A percentile compares a stretch with the other conserved stretches of the same genome.
These are phyloP conservation scores for Hygrophoropsis aurantiaca DNA, from an alignment of 768 basidiomycete species.

Conservation along the genomic window DNA sequence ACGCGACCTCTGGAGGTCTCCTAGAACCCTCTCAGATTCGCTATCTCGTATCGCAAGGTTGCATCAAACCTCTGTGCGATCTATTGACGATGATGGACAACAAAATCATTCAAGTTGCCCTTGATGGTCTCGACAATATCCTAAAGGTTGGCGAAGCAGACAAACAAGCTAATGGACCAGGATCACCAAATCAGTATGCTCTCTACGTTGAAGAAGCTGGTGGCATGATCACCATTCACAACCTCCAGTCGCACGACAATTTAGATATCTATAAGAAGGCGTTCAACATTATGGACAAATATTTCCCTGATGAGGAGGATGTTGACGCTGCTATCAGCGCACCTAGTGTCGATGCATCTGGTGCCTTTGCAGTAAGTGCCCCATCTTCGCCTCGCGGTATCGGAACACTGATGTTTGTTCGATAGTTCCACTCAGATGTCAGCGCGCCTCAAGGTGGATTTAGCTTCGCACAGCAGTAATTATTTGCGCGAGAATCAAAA, in stretches of 20 bases:
- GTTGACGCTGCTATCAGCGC: conserved; percentile 78
- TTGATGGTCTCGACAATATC: conserved; percentile 98
- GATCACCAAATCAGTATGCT: conserved; percentile 90
- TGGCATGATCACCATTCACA: conserved; percentile 98
- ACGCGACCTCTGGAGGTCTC: conserved; percentile 96
- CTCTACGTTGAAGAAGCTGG: conserved; percentile 96
- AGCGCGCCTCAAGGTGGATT: conserved; percentile 94
- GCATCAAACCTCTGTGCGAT: conserved; percentile 98
- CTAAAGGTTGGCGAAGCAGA: conserved; percentile 97
- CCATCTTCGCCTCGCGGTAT: background rate
- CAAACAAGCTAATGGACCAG: conserved; percentile 77
- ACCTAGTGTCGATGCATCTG: conserved; percentile 71
- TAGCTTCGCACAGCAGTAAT: conserved; percentile 77
- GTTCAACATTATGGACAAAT: conserved; percentile 97
- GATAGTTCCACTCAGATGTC: conserved; percentile 81
- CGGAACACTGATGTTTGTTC: conserved; percentile 8
- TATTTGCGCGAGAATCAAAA: background rate
- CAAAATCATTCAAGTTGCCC: conserved; percentile 98
- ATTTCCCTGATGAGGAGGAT: conserved; percentile 98
- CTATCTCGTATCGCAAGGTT: conserved; percentile 96
- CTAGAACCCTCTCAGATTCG: conserved; percentile 97
- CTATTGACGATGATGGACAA: conserved; percentile 98
- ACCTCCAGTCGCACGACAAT: conserved; percentile 99
- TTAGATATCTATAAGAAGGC: conserved; percentile 99
- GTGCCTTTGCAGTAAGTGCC: conserved; percentile 68